Conservation (phyloP, 352 stramenopile species). For the Globisporangium camurandrum region DNA sequence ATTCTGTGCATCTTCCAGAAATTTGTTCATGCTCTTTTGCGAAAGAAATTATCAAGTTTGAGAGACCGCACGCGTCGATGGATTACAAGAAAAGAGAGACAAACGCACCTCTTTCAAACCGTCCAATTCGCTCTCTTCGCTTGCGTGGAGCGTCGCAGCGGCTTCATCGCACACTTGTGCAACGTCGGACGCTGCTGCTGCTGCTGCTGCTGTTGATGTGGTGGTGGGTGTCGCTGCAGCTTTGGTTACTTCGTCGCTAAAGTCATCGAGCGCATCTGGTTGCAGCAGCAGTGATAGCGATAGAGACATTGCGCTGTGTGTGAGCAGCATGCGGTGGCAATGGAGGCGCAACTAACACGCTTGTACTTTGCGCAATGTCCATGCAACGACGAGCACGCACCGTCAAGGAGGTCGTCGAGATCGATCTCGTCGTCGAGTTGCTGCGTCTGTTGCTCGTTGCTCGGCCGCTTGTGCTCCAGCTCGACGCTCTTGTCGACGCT, state of each 20-base stretch:
- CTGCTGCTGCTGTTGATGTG: slow-evolving; percentile 1
- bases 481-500: background rate
- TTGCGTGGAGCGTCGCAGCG: slow-evolving; percentile 31
- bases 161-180: slow-evolving; percentile 38
- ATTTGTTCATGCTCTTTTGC: slow-evolving; percentile 75
- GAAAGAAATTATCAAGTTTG: background rate
- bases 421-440: slow-evolving; percentile 50
- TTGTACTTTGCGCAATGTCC: background rate
- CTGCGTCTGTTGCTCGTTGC: slow-evolving; percentile 20
- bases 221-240: background rate
- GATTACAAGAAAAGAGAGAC: background rate
- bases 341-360: background rate
- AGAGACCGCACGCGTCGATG: background rate
- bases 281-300: background rate
- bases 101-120: slow-evolving; percentile 46
- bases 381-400: slow-evolving; percentile 12
- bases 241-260: background rate
- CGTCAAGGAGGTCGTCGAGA: slow-evolving; percentile 76
- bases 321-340: background rate
- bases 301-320: background rate
- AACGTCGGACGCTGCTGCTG: slow-evolving; percentile 22
- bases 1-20: slow-evolving; percentile 81
- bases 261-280: background rate
- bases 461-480: slow-evolving; percentile 9
- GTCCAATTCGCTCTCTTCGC: slow-evolving; percentile 49